Evolutionary conservation across 73 alveolate species (phyloP).

Genomic region (Symbiodinium natans): DNA sequence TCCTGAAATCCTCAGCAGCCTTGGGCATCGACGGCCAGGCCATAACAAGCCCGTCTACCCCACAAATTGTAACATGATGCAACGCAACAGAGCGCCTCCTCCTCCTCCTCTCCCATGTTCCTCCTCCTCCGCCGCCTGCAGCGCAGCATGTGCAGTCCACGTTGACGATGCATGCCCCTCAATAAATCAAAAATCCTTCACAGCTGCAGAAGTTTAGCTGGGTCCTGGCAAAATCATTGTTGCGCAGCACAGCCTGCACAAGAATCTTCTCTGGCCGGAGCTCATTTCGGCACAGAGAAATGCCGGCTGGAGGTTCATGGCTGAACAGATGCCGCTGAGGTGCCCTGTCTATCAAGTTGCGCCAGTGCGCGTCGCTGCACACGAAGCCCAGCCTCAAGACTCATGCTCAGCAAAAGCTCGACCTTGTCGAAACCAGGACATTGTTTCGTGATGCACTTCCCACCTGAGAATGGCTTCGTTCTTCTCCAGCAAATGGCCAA

Average conservation of each 20-base stretch:
- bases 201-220: neutral
- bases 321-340: neutral
- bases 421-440: neutral
- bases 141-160: neutral
- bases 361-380: slow-evolving; percentile 67
- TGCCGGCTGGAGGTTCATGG: too few species aligned
- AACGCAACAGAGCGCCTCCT: neutral
- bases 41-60: too few species aligned
- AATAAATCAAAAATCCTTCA: neutral
- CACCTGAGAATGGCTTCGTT: slow-evolving; percentile 22
- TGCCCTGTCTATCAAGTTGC: slow-evolving; percentile 33
- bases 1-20: neutral
- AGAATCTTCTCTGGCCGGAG: neutral
- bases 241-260: slow-evolving; percentile 33
- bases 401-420: neutral
- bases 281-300: neutral
- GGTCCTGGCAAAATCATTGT: slow-evolving; percentile 50
- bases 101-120: neutral
- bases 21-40: too few species aligned
- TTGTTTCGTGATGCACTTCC: neutral
- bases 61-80: too few species aligned
- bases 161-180: neutral
- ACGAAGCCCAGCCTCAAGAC: slow-evolving; percentile 16
- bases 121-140: neutral
- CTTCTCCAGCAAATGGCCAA: slow-evolving; percentile 35